Evolutionary conservation across 495 filamentous ascomycete genomes (phyloP).

Genomic region (Astrothelium subdiscretum): DNA sequence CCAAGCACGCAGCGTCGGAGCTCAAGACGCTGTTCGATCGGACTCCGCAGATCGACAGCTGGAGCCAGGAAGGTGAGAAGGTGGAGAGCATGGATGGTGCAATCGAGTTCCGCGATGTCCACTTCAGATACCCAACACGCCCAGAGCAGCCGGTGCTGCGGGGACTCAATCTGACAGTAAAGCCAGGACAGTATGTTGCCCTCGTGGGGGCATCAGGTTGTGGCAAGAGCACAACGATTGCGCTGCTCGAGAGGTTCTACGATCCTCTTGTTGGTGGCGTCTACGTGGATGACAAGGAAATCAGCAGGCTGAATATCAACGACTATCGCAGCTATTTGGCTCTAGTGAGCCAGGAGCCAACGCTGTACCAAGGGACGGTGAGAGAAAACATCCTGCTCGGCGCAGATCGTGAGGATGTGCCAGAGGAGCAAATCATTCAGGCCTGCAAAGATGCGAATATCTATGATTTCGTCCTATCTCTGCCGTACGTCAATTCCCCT

Average conservation of each 20-base stretch:
- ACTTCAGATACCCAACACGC: conserved; percentile 58
- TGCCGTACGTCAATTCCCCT: conserved; percentile 21
- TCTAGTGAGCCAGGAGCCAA: conserved; percentile 79
- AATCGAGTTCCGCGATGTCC: conserved; percentile 33
- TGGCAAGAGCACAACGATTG: conserved; percentile 52
- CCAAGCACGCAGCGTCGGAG: conserved; percentile 63
- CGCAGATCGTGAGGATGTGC: conserved; percentile 46
- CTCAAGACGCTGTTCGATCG: conserved; percentile 73
- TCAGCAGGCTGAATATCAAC: conserved; percentile 62
- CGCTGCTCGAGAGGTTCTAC: conserved; percentile 50
- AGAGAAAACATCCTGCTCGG: conserved; percentile 73
- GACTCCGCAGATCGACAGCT: conserved; percentile 65
- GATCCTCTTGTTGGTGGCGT: conserved; percentile 63
- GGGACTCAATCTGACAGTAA: conserved; percentile 39
- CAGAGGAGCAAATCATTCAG: conserved; percentile 57
- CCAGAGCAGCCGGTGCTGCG: conserved; percentile 44
- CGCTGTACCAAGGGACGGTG: conserved; percentile 75
- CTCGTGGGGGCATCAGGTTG: conserved; percentile 50
- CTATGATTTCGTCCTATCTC: conserved; percentile 75
- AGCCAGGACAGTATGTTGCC: conserved; percentile 46
- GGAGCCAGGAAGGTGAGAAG: conserved; percentile 60
- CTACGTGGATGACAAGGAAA: conserved; percentile 63
- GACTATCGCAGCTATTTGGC: conserved; percentile 65
- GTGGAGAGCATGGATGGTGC: conserved; percentile 49
- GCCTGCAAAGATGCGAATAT: conserved; percentile 86